Evolutionary conservation across 2,329 filamentous ascomycete species (phyloP).

Genomic region (Knufia fluminis): DNA sequence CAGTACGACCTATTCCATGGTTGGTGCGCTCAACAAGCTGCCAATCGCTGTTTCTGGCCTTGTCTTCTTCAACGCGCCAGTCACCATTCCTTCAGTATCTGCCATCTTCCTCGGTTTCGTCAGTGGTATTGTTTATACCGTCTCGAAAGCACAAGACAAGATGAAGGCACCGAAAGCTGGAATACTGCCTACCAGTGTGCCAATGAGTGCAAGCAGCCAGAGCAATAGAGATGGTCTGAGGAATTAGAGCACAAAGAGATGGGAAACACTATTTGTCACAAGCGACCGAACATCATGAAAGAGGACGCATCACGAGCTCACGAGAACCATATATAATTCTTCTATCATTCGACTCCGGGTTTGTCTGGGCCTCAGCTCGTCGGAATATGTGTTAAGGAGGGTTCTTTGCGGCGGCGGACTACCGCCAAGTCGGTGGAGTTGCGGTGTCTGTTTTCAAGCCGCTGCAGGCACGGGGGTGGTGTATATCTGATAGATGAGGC

Average conservation of each 20-base stretch:
- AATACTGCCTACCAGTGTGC: constrained; percentile 57
- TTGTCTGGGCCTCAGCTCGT: neutral
- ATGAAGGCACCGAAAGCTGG: constrained; percentile 52
- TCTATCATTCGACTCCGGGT: neutral
- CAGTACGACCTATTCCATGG: constrained; percentile 98
- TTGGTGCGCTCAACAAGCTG: constrained; percentile 94
- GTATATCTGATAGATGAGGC: neutral
- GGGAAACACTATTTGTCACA: too few species aligned
- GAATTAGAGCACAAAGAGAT: neutral
- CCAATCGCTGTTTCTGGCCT: constrained; percentile 88
- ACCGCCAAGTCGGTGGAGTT: neutral
- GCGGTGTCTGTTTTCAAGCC: neutral
- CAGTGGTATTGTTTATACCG: constrained; percentile 81
- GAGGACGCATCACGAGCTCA: neutral
- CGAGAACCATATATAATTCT: neutral
- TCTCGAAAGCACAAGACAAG: constrained; percentile 75
- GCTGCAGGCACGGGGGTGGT: neutral
- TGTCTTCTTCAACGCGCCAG: constrained; percentile 88
- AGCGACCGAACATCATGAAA: neutral
- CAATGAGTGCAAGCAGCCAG: constrained; percentile 82
- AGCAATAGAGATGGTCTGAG: constrained; percentile 82
- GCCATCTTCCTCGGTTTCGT: constrained; percentile 88
- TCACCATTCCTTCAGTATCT: constrained; percentile 83
- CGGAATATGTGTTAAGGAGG: neutral
- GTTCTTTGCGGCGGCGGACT: neutral